Evolutionary conservation across 768 basidiomycete species (phyloP), one percentile per base, ranked within the genome.

Genomic region (Suillus spraguei): DNA sequence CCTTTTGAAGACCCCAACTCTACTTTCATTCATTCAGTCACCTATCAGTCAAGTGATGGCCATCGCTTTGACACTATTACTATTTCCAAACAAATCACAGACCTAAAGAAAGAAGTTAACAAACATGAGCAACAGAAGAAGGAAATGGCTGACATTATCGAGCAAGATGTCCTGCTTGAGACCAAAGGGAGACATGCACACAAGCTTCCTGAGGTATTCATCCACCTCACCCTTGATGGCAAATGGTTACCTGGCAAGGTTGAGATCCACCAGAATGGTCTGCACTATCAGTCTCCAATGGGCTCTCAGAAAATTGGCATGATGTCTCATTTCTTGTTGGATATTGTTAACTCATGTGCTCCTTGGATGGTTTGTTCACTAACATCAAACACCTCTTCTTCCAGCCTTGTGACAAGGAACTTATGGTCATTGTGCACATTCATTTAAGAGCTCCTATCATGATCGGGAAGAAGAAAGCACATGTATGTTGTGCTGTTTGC

Each of bases 371-470:
- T 14, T 81, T 98, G 11, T 99, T 98, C 80, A 90, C 87, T 79
- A 99, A 99, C 75, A 90, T 99, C 81, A 97, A 97, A 75, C 97
- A 99, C 77, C 82, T 99, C 11, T 97, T 99, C 80, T 99, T 99
- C 86, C 97, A 99, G 72, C 97, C 97, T 2, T 98, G 97, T 70
- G 97, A 99, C 67, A 89, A 94, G 67, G 97, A 99, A 75, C 80
- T 99, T 22, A 83, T 98, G 60, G 96, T 97, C 61, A 90, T 99
- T 65, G 87, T 98, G 38, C 97, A 99, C 74, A 78, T 97, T 59
- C 93, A 99, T 74, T 83, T 99, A 58, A 97, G 87, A 76, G 86
- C 94, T 1, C 97, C 97, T 0, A 98, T 99, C 74, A 97, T 99
- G 85, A 93, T 99, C 68, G 97, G 97, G 65, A 99, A 99, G 82